Conservation (phyloP, 2,329 filamentous ascomycete genomes). For the Teratosphaeria zuluensis region DNA sequence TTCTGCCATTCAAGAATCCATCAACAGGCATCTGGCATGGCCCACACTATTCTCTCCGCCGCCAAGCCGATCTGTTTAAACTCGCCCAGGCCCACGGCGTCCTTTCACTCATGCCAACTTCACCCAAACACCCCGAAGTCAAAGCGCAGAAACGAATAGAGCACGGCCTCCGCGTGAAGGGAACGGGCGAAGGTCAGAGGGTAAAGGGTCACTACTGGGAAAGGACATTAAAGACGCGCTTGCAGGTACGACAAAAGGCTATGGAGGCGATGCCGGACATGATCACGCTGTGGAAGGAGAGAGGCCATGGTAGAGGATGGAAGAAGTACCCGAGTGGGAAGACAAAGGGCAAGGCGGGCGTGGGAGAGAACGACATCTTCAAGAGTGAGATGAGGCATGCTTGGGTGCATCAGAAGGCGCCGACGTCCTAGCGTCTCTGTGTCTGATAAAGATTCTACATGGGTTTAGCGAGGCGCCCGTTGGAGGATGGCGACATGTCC, state of each 20-base stretch:
- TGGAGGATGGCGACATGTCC: no score
- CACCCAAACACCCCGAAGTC: constrained; percentile 40
- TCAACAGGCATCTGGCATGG: constrained; percentile 74
- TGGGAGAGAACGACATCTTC: constrained; percentile 5
- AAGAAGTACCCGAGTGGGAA: constrained; percentile 56
- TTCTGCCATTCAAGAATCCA: constrained; percentile 68
- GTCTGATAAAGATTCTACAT: background rate
- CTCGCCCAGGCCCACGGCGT: constrained; percentile 54
- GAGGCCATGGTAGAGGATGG: constrained; percentile 67
- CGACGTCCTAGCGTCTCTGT: background rate
- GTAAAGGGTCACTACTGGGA: constrained; percentile 96
- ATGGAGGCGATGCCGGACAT: constrained; percentile 93
- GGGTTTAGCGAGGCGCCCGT: background rate
- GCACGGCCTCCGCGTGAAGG: constrained; percentile 75
- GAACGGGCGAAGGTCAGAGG: constrained; percentile 79
- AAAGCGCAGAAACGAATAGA: constrained; percentile 64
- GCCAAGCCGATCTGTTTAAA: constrained; percentile 86
- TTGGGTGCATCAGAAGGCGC: constrained; percentile 7
- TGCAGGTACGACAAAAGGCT: constrained; percentile 81
- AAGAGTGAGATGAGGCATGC: constrained; percentile 6
- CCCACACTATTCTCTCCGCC: constrained; percentile 70
- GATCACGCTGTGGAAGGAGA: constrained; percentile 88
- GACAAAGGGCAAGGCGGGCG: background rate
- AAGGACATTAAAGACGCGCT: constrained; percentile 67
- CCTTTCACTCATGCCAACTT: constrained; percentile 24